Evolutionary conservation across 768 basidiomycete species (phyloP), one percentile per base, ranked within the genome.

Genomic region (Pleurotus djamor): DNA sequence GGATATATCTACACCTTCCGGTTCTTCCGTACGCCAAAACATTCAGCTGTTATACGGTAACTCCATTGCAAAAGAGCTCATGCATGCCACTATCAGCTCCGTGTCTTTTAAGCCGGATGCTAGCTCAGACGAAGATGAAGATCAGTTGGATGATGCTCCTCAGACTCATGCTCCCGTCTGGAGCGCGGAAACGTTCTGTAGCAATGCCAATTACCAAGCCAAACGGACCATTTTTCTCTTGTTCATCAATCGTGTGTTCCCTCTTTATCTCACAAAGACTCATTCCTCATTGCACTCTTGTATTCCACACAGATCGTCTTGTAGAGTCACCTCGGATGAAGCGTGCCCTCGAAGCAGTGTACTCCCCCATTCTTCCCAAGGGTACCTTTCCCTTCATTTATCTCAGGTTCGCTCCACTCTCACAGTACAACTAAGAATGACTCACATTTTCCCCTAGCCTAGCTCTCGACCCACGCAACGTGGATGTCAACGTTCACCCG

Each of bases 401-500:
- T 71, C 78, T 98, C 41, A 94, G 93, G 95, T 94, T 60, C n/a
- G 76, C 62, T 36, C 32, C 32, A 38, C 4, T 10, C 60, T 8
- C 21, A 10, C n/a, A 47, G 36, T 4, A 37, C 17, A 4, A 34
- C 9, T 12, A 48, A 10, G 35, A 14, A 41, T 34, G 10, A 52
- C 60, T 61, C 12, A 52, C 12, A 58, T 28, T 45, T 49, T 48
- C 28, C 10, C 32, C 8, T 60, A 96, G 95, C 64, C 71, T 98
- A 45, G 79, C 87, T 44, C 88, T 98, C 64, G 88, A 94, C 61
- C 94, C 95, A 0, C 82, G 85, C 34, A 86, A 90, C 28, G 89
- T 99, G 14, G 97, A 99, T 65, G 96, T 98, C 57, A 99, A 99
- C 66, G 94, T 98, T 6, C 96, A 98, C 69, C 97, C 96, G 0